phyloP scores from a whole-genome alignment of 768 basidiomycete species.

The Russula virescens region DNA sequence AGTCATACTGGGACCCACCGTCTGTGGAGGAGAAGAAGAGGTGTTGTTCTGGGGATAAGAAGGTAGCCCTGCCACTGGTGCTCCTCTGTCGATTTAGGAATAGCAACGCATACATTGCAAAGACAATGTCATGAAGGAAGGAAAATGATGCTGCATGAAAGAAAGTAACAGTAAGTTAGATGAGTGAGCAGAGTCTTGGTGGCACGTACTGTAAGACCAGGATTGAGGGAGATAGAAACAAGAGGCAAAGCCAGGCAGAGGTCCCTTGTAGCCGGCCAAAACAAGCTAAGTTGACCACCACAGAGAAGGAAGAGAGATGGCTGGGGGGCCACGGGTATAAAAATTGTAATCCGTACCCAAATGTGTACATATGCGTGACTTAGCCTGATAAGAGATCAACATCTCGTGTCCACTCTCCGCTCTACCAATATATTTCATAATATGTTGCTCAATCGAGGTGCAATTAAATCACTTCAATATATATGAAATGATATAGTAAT shows the following conservation, averaged over 20 bases:
- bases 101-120: constrained; percentile 78
- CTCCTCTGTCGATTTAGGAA: constrained; percentile 61
- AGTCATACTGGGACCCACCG: constrained; percentile 49
- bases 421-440: too few species aligned
- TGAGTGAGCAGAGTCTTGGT: not conserved
- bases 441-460: too few species aligned
- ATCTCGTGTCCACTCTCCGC: too few species aligned
- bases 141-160: not conserved
- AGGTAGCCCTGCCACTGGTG: constrained; percentile 33
- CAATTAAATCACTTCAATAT: too few species aligned
- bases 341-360: too few species aligned
- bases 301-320: too few species aligned
- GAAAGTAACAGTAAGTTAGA: too few species aligned
- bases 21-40: constrained; percentile 86
- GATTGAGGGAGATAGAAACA: not conserved
- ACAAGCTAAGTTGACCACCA: not conserved
- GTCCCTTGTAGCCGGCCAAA: constrained; percentile 1
- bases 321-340: too few species aligned
- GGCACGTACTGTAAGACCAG: constrained; percentile 10
- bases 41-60: constrained; percentile 62
- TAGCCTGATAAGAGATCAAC: too few species aligned
- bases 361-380: too few species aligned
- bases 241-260: not conserved
- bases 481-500: too few species aligned
- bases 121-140: constrained; percentile 48